Conservation (phyloP, 371 early-diverging fungal genomes). For the Mucor mucedo region DNA sequence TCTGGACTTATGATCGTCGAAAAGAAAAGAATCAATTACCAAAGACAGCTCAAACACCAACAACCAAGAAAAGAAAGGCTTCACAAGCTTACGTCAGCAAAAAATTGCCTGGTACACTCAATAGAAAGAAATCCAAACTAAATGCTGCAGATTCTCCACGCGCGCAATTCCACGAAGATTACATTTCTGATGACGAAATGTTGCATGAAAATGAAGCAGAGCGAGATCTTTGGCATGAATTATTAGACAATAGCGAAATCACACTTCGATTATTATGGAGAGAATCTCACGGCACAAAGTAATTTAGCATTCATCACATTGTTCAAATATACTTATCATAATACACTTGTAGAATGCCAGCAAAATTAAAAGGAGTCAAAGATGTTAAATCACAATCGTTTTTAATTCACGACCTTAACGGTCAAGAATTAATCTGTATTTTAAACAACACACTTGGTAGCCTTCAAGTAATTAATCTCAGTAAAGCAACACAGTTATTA, state of each 20-base stretch:
- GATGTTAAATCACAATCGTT: conserved; percentile 26
- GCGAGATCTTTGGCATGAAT: conserved; percentile 15
- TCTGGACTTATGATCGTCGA: conserved; percentile 22
- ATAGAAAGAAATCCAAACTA: conserved; percentile 4
- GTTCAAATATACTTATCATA: background rate
- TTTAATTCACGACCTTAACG: conserved; percentile 32
- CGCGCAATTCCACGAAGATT: conserved; percentile 18
- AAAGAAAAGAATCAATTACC: conserved; percentile 6
- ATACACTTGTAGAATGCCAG: background rate
- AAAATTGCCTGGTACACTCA: background rate
- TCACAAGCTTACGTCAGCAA: background rate
- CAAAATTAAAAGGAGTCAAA: background rate
- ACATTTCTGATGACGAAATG: conserved; percentile 3
- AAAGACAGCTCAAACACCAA: background rate
- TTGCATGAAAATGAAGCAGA: conserved; percentile 13
- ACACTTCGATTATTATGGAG: conserved; percentile 41
- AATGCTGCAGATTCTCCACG: conserved; percentile 1
- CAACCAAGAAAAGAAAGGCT: conserved; percentile 1
- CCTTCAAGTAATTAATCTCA: conserved; percentile 17
- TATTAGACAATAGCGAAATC: conserved; percentile 28
- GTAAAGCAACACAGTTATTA: conserved; percentile 6
- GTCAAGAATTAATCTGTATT: conserved; percentile 42
- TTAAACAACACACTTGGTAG: conserved; percentile 29
- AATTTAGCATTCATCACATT: background rate
- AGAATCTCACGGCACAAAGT: conserved; percentile 22